Evolutionary conservation across 2,329 filamentous ascomycete genomes (phyloP).

Genomic region (Ascosphaera acerosa): DNA sequence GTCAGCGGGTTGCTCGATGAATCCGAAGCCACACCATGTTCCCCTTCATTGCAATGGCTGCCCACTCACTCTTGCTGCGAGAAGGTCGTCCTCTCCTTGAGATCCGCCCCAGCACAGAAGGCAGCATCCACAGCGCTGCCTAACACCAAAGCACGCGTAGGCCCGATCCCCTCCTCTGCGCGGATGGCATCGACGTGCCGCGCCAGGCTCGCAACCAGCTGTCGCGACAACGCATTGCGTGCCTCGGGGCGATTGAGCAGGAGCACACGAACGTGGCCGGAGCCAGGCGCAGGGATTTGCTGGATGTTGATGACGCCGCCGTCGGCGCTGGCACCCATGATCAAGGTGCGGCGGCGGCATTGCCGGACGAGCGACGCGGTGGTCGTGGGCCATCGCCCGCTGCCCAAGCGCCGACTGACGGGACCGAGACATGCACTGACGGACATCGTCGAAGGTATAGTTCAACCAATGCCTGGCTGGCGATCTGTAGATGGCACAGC

Average conservation of each 20-base stretch:
- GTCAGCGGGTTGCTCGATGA: too few species aligned
- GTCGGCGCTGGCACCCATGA: conserved; percentile 12
- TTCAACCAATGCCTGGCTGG: too few species aligned
- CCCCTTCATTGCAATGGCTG: background rate
- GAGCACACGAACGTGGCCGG: conserved; percentile 66
- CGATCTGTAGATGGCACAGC: too few species aligned
- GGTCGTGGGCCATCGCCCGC: conserved; percentile 6
- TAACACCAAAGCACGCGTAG: conserved; percentile 57
- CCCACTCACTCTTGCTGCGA: conserved; percentile 44
- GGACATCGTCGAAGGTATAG: too few species aligned
- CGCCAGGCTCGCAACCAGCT: conserved; percentile 45
- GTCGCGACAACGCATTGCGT: conserved; percentile 72
- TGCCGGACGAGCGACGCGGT: conserved; percentile 8
- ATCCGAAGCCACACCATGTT: conserved; percentile 2
- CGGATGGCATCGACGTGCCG: conserved; percentile 49
- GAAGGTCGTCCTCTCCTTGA: conserved; percentile 68
- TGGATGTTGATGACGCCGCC: conserved; percentile 35
- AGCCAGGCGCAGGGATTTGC: conserved; percentile 49
- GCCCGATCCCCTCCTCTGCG: conserved; percentile 27
- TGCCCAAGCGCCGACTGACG: too few species aligned
- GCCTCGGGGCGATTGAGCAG: conserved; percentile 64
- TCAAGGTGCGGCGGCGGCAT: conserved; percentile 10
- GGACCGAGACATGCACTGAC: too few species aligned
- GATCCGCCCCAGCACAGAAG: conserved; percentile 85
- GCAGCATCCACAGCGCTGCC: conserved; percentile 63